phyloP scores from a whole-genome alignment of 2,329 filamentous ascomycete genomes.

The Pestalotiopsis sp. region DNA sequence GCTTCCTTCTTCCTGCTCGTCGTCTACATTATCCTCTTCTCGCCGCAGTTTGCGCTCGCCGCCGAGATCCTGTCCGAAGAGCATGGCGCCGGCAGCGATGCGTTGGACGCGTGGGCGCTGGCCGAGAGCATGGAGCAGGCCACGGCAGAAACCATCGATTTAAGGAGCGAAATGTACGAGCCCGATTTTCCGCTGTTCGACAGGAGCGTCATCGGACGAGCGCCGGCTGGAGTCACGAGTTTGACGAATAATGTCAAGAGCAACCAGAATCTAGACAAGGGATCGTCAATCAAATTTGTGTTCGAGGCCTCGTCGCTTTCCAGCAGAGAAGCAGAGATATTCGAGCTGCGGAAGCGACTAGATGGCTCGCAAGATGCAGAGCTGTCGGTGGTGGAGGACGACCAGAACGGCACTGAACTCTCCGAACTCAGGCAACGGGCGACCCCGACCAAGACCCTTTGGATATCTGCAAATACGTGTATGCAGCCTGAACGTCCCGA shows the following conservation, averaged over 20 bases:
- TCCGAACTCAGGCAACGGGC: slow-evolving; percentile 27
- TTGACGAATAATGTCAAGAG: slow-evolving; percentile 69
- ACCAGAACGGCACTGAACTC: slow-evolving; percentile 20
- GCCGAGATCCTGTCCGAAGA: slow-evolving; percentile 43
- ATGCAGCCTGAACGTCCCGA: slow-evolving; percentile 64
- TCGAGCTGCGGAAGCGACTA: slow-evolving; percentile 27
- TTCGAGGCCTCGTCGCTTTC: slow-evolving; percentile 61
- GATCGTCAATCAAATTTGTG: slow-evolving; percentile 65
- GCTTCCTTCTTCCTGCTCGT: slow-evolving; percentile 62
- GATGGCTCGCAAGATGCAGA: slow-evolving; percentile 17
- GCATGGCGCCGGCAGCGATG: slow-evolving; percentile 19
- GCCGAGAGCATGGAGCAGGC: slow-evolving; percentile 24
- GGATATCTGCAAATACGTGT: slow-evolving; percentile 86
- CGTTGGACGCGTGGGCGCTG: slow-evolving; percentile 20
- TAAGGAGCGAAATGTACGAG: slow-evolving; percentile 49
- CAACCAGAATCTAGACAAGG: slow-evolving; percentile 63
- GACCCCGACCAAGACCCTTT: slow-evolving; percentile 57
- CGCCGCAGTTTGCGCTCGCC: slow-evolving; percentile 65
- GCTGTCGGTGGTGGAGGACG: slow-evolving; percentile 19
- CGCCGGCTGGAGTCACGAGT: slow-evolving; percentile 51
- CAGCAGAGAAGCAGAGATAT: slow-evolving; percentile 31
- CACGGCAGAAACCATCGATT: slow-evolving; percentile 15
- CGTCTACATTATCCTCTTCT: slow-evolving; percentile 63
- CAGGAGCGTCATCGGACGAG: slow-evolving; percentile 65
- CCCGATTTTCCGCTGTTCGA: slow-evolving; percentile 65